Conservation (phyloP, 768 basidiomycete genomes). For the Mycena capillaripes region DNA sequence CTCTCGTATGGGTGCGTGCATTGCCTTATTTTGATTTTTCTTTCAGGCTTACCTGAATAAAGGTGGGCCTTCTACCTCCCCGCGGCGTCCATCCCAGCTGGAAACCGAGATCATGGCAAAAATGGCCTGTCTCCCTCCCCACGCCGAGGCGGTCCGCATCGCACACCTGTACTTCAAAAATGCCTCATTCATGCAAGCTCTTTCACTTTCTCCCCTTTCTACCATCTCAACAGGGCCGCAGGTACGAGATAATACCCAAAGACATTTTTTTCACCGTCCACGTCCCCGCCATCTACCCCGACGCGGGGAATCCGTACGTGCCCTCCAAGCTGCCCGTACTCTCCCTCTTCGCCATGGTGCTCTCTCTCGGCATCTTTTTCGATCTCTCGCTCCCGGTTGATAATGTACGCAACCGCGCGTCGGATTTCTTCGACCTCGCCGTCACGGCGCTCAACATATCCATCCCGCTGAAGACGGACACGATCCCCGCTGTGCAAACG, state of each 20-base stretch:
- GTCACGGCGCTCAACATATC: constrained; percentile 35
- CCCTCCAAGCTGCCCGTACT: constrained; percentile 36
- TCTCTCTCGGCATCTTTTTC: constrained; percentile 40
- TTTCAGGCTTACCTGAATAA: background rate
- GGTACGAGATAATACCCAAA: constrained; percentile 41
- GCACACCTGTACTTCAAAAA: constrained; percentile 36
- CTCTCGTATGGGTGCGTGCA: background rate
- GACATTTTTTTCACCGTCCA: constrained; percentile 38
- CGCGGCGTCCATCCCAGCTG: constrained; percentile 1
- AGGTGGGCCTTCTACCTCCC: background rate
- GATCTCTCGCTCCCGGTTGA: constrained; percentile 34
- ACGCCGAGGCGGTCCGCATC: constrained; percentile 39
- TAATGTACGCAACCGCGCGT: constrained; percentile 23
- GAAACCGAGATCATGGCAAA: constrained; percentile 33
- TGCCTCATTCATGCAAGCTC: constrained; percentile 37
- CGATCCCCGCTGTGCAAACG: constrained; percentile 40
- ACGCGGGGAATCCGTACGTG: constrained; percentile 7
- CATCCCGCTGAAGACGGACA: constrained; percentile 37
- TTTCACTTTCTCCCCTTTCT: background rate
- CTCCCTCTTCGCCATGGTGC: constrained; percentile 32
- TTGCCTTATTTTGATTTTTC: background rate
- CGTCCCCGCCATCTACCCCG: constrained; percentile 37
- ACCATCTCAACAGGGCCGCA: background rate
- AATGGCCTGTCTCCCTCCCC: constrained; percentile 34
- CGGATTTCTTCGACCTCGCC: constrained; percentile 37